phyloP scores from a whole-genome alignment of 2,329 filamentous ascomycete genomes.

The Pestalotiopsis sp. region DNA sequence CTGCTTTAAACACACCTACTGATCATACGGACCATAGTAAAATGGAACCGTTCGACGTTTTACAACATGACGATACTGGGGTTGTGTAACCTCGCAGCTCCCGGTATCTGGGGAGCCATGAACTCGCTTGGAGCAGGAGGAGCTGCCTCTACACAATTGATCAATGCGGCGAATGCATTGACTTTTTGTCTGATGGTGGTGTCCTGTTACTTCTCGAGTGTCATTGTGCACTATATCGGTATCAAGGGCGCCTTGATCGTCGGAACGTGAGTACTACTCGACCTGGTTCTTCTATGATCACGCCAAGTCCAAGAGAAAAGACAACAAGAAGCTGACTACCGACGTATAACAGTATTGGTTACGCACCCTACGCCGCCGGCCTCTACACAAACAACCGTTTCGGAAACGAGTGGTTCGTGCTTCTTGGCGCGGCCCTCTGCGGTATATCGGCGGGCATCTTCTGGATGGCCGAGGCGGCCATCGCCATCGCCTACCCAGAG shows the following conservation, averaged over 20 bases:
- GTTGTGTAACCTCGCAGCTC: slow-evolving; percentile 70
- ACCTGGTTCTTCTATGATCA: background rate
- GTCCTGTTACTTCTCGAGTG: slow-evolving; percentile 67
- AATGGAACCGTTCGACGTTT: slow-evolving; percentile 73
- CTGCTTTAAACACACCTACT: background rate
- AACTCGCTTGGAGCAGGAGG: slow-evolving; percentile 75
- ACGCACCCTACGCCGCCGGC: slow-evolving; percentile 71
- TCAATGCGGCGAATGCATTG: slow-evolving; percentile 72
- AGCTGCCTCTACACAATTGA: slow-evolving; percentile 63
- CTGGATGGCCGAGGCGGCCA: slow-evolving; percentile 76
- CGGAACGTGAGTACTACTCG: slow-evolving; percentile 56
- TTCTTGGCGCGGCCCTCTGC: slow-evolving; percentile 70
- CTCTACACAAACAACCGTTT: slow-evolving; percentile 75
- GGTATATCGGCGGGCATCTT: slow-evolving; percentile 74
- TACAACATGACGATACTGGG: slow-evolving; percentile 75
- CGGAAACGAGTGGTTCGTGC: slow-evolving; percentile 68
- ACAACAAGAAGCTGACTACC: background rate
- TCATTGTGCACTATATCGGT: slow-evolving; percentile 68
- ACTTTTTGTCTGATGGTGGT: slow-evolving; percentile 76
- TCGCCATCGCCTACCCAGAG: slow-evolving; percentile 73
- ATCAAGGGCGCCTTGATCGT: slow-evolving; percentile 74
- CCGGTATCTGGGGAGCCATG: slow-evolving; percentile 75
- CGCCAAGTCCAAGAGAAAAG: no score
- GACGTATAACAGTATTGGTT: slow-evolving; percentile 54
- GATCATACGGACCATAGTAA: slow-evolving; percentile 41